Conservation (phyloP, 2,329 filamentous ascomycete species). For the Anthostomella pinea region DNA sequence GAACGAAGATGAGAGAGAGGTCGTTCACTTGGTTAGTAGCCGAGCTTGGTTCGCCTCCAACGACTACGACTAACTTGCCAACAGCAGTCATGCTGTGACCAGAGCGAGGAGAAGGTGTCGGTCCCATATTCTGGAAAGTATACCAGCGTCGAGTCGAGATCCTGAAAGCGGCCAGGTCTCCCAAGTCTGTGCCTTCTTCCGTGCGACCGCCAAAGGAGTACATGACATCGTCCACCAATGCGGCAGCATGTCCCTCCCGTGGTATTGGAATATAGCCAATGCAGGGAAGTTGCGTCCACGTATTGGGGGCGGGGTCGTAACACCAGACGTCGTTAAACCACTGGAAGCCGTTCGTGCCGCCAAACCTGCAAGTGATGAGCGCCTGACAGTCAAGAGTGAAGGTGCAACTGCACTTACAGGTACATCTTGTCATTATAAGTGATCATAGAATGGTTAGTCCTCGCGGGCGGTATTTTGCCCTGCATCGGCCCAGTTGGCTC, state of each 20-base stretch:
- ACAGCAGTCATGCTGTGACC: conserved; percentile 98
- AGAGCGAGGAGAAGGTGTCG: conserved; percentile 86
- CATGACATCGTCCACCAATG: conserved; percentile 96
- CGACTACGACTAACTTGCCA: conserved; percentile 85
- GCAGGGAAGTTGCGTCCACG: conserved; percentile 87
- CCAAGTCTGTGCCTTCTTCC: conserved; percentile 87
- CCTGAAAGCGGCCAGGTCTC: conserved; percentile 80
- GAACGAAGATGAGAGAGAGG: conserved; percentile 81
- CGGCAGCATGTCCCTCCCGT: conserved; percentile 89
- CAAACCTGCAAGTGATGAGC: conserved; percentile 62
- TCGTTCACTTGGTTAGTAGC: conserved; percentile 78
- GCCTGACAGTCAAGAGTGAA: conserved; percentile 1
- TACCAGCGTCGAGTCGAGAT: conserved; percentile 88
- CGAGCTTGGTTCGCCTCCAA: conserved; percentile 92
- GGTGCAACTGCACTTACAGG: conserved; percentile 60
- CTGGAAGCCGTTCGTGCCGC: conserved; percentile 88
- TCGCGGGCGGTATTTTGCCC: conserved; percentile 74
- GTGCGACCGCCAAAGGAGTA: conserved; percentile 97
- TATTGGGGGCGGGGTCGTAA: conserved; percentile 79
- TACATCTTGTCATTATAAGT: conserved; percentile 93
- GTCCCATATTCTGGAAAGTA: conserved; percentile 99
- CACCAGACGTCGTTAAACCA: conserved; percentile 99
- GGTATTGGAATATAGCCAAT: conserved; percentile 96
- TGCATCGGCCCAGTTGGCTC: conserved; percentile 58
- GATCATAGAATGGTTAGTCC: conserved; percentile 92